phyloP scores from a whole-genome alignment of 345 rosid species.

The Bruguiera parviflora region DNA sequence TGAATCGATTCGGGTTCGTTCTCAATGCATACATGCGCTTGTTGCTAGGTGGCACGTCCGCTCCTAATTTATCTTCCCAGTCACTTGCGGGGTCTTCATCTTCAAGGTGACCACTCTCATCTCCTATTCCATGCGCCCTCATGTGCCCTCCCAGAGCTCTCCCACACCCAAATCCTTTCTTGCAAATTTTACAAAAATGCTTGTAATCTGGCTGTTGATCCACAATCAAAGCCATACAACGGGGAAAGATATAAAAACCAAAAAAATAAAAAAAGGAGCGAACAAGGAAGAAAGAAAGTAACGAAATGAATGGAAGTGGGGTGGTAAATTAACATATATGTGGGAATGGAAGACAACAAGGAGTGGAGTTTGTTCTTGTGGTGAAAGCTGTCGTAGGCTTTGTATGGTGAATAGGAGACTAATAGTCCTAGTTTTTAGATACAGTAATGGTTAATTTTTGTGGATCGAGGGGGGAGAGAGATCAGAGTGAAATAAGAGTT shows the following conservation, averaged over 20 bases:
- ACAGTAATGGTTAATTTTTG: slow-evolving; percentile 41
- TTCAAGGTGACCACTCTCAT: slow-evolving; percentile 44
- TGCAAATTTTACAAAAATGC: slow-evolving; percentile 66
- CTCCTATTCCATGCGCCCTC: slow-evolving; percentile 78
- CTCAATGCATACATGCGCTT: slow-evolving; percentile 67
- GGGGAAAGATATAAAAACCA: background rate
- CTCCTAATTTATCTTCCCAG: slow-evolving; percentile 47
- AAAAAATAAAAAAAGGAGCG: background rate
- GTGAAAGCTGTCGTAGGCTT: slow-evolving; percentile 44
- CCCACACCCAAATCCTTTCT: slow-evolving; percentile 69
- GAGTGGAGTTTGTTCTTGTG: slow-evolving; percentile 37
- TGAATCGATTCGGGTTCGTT: slow-evolving; percentile 59
- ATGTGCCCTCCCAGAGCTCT: slow-evolving; percentile 75
- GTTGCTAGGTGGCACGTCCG: slow-evolving; percentile 36
- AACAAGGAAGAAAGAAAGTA: background rate
- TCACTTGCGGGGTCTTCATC: slow-evolving; percentile 54
- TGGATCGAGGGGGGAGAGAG: slow-evolving; percentile 19
- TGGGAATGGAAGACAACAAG: slow-evolving; percentile 19
- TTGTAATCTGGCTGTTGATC: slow-evolving; percentile 49
- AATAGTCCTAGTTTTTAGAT: slow-evolving; percentile 56
- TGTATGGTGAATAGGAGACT: slow-evolving; percentile 40
- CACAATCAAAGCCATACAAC: slow-evolving; percentile 51
- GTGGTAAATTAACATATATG: background rate
- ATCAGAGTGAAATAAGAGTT: slow-evolving; percentile 11
- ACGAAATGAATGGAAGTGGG: background rate